A percentile compares a stretch with the other conserved stretches of the same genome.
Evolutionary conservation across 805 yeast genomes (phyloP).

Genomic region (Saturnispora quitensis): DNA sequence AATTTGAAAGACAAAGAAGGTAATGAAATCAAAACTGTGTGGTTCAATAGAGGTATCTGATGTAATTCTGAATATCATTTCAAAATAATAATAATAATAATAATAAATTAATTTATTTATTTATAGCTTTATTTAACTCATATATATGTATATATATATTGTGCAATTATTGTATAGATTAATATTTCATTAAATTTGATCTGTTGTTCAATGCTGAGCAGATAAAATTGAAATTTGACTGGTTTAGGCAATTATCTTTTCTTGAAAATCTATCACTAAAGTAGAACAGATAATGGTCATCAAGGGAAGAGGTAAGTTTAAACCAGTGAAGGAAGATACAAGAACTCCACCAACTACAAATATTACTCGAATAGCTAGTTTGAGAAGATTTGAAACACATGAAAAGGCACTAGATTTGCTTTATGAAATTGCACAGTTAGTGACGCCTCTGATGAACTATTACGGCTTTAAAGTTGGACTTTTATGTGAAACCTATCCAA

Average conservation of each 20-base stretch:
- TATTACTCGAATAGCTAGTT: conserved; percentile 33
- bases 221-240: neutral
- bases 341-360: conserved; percentile 27
- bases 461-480: conserved; percentile 56
- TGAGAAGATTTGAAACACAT: conserved; percentile 33
- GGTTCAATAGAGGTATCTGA: conserved; percentile 91
- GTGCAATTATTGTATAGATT: neutral
- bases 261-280: too few species aligned
- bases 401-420: conserved; percentile 51
- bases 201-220: neutral
- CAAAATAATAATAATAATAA: neutral
- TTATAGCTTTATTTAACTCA: neutral
- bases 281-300: conserved; percentile 17
- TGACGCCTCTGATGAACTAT: conserved; percentile 71
- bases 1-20: conserved; percentile 57
- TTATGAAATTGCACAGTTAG: conserved; percentile 58
- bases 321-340: conserved; percentile 9
- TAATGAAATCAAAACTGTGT: conserved; percentile 45
- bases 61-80: neutral
- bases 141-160: neutral
- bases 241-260: neutral
- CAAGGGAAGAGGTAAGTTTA: conserved; percentile 17
- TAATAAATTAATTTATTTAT: neutral
- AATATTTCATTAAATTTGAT: neutral
- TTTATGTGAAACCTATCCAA: conserved; percentile 78